phyloP scores from a whole-genome alignment of 345 rosid genomes.

The Pseudoturritis turrita region DNA sequence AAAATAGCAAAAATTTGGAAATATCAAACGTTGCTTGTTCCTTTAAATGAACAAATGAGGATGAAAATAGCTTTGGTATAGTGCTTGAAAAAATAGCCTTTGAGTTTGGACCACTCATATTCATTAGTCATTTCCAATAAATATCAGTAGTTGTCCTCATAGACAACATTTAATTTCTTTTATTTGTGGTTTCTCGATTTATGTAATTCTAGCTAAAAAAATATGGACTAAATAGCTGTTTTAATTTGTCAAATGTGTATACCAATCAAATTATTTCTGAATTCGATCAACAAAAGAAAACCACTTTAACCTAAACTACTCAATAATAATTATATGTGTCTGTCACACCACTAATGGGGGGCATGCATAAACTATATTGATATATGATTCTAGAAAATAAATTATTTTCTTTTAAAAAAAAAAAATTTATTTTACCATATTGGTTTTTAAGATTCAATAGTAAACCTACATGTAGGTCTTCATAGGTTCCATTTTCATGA shows the following conservation, averaged over 20 bases:
- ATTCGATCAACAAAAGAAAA: constrained; percentile 1
- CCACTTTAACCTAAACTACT: constrained; percentile 8
- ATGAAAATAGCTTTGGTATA: constrained; percentile 1
- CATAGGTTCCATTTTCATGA: neutral
- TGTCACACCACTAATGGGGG: neutral
- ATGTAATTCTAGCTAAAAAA: neutral
- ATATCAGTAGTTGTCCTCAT: constrained; percentile 22
- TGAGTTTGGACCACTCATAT: constrained; percentile 34
- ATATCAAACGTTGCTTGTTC: constrained; percentile 12
- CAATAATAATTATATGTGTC: neutral
- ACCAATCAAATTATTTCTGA: neutral
- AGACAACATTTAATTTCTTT: constrained; percentile 22
- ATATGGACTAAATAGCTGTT: constrained; percentile 18
- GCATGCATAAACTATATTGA: neutral
- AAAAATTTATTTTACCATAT: neutral
- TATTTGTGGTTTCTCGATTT: neutral
- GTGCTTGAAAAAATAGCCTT: neutral
- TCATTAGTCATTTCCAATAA: constrained; percentile 27
- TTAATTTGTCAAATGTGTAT: constrained; percentile 3
- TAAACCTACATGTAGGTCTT: neutral
- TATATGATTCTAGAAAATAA: neutral
- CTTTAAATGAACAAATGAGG: constrained; percentile 8
- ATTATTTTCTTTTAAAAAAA: no score
- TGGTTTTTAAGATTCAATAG: neutral
- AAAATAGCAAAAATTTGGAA: constrained; percentile 6